These are phyloP conservation scores for Lentinula guzmanii DNA, from an alignment of 768 basidiomycete species.

Conservation along the genomic window DNA sequence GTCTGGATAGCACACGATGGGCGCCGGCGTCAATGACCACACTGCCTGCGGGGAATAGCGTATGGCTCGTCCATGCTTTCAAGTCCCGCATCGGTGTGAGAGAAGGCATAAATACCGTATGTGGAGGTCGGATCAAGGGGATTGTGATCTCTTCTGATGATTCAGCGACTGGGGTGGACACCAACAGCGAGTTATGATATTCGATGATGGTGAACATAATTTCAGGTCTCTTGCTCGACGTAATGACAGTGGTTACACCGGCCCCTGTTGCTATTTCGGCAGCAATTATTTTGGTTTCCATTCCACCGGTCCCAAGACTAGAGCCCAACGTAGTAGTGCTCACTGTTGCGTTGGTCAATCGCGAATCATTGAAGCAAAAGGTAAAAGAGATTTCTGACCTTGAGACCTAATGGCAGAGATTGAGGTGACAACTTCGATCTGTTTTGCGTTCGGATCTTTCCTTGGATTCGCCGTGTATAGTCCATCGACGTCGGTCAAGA, in stretches of 20 bases:
- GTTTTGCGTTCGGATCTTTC: constrained; percentile 76
- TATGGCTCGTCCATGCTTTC: constrained; percentile 97
- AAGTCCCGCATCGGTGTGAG: constrained; percentile 71
- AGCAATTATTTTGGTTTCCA: constrained; percentile 99
- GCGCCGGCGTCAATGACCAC: constrained; percentile 90
- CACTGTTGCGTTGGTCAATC: constrained; percentile 40
- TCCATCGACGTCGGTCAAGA: constrained; percentile 94
- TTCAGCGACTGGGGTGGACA: constrained; percentile 19
- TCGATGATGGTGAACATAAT: constrained; percentile 79
- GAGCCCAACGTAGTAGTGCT: constrained; percentile 91
- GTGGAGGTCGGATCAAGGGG: constrained; percentile 54
- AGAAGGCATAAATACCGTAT: constrained; percentile 84
- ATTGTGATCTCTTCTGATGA: constrained; percentile 4
- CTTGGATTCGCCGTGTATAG: constrained; percentile 94
- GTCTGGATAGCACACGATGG: constrained; percentile 74
- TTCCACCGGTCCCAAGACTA: constrained; percentile 92
- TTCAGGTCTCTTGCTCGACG: constrained; percentile 73
- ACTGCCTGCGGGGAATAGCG: constrained; percentile 81
- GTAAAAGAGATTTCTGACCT: constrained; percentile 41
- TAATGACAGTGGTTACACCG: constrained; percentile 88
- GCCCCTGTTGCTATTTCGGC: constrained; percentile 96
- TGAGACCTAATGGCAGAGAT: constrained; percentile 73
- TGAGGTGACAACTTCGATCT: constrained; percentile 79
- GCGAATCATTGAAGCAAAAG: background rate
- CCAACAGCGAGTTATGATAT: constrained; percentile 48